Evolutionary conservation across 2,329 filamentous ascomycete species (phyloP), one percentile per base, ranked within the genome.

Genomic region (Metarhizium guizhouense): DNA sequence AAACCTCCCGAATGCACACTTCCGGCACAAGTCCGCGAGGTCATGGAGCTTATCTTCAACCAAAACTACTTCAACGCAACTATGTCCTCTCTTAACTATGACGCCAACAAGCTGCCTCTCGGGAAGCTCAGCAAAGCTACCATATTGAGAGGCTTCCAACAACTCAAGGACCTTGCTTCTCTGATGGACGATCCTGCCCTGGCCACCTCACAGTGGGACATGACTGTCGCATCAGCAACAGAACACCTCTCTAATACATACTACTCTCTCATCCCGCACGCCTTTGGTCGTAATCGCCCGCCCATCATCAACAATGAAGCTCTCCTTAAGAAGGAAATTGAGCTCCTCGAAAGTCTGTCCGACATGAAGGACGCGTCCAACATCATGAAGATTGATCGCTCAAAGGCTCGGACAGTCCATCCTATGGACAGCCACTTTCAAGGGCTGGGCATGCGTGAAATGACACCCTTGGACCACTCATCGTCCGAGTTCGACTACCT

Each of bases 41-140:
- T 95, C 20, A 85, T 95, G 78, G 74, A 84, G 57, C 81, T 95
- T 60, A 95, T 96, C 58, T 95, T 95, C 76, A 92, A 95, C 68
- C 78, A 83, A 56, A 68, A 84, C 25, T 85, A 86, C 66, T 90
- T 95, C 68, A 75, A 81, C 25, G 78, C 78, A 20, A 81, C 83
- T 40, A 87, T 90, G 84, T 67, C 70, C 1, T 75, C 80, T 1
- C 74, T 90, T 61, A 87, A 88, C 61, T 90, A 90, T 62, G 85
- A 90, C 61, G 76, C 80, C 10, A 77, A 86, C 60, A 95, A 95
- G 68, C 74, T 95, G 45, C 90, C 90, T 0, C 75, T 95, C 1
- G 91, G 90, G 4, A 95, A 94, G 67, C 78, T 95, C 29, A 90
- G 88, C 75, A 90, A 92, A 64, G 73, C 79, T 13, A 94, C 88